phyloP scores from a whole-genome alignment of 306 rosid genomes.

The Lathyrus aphaca region DNA sequence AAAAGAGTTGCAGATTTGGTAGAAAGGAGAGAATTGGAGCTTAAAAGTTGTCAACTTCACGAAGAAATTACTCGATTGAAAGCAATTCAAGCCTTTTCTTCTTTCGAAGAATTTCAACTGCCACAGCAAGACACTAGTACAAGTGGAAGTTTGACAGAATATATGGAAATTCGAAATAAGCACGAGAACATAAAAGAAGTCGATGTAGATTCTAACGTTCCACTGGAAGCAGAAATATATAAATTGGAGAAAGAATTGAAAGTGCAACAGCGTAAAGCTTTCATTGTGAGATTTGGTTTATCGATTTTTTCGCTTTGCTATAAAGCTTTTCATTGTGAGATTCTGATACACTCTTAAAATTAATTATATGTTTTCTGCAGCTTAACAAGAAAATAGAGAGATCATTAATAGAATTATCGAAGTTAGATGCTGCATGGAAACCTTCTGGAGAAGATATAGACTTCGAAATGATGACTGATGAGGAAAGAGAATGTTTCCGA shows the following conservation, averaged over 20 bases:
- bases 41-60: constrained; percentile 52
- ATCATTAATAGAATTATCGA: constrained; percentile 57
- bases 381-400: constrained; percentile 68
- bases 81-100: constrained; percentile 52
- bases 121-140: constrained; percentile 42
- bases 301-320: constrained; percentile 31
- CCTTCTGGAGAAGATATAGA: constrained; percentile 62
- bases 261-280: constrained; percentile 56
- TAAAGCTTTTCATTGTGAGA: constrained; percentile 11
- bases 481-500: constrained; percentile 74
- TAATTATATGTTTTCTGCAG: constrained; percentile 48
- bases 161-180: constrained; percentile 49
- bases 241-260: constrained; percentile 58
- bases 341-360: neutral
- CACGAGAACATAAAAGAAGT: constrained; percentile 38
- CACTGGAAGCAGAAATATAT: constrained; percentile 63
- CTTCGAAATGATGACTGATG: constrained; percentile 70
- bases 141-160: constrained; percentile 77
- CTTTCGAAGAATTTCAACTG: constrained; percentile 45
- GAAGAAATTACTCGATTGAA: constrained; percentile 73
- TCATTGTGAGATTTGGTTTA: constrained; percentile 60
- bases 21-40: constrained; percentile 67
- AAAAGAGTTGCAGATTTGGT: constrained; percentile 55
- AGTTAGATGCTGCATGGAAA: constrained; percentile 62
- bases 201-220: constrained; percentile 48